A percentile compares a stretch with the other conserved stretches of the same genome.
Evolutionary conservation across 805 yeast species (phyloP).

Genomic region (Ogataea chonburiensis): DNA sequence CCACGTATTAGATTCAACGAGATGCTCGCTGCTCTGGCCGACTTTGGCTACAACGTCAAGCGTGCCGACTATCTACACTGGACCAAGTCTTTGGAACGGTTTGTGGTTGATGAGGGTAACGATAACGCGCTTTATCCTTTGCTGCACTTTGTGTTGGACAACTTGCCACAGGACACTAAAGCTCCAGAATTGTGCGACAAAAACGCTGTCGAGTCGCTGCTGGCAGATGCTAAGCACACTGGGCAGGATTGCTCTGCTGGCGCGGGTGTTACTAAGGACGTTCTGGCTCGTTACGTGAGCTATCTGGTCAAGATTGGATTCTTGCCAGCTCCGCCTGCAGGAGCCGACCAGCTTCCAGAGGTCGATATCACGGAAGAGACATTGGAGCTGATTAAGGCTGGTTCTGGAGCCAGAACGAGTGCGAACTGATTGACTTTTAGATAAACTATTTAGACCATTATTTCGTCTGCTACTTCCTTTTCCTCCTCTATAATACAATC

Average conservation of each 20-base stretch:
- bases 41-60: slow-evolving; percentile 70
- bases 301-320: slow-evolving; percentile 81
- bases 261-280: slow-evolving; percentile 65
- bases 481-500: slow-evolving; percentile 76
- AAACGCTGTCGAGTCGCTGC: slow-evolving; percentile 73
- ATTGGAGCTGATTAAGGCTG: slow-evolving; percentile 53
- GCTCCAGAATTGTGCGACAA: slow-evolving; percentile 94
- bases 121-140: slow-evolving; percentile 92
- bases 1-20: slow-evolving; percentile 84
- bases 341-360: slow-evolving; percentile 53
- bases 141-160: slow-evolving; percentile 89
- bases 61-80: slow-evolving; percentile 71
- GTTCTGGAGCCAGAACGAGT: slow-evolving; percentile 76
- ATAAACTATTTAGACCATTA: slow-evolving; percentile 8
- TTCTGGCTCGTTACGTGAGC: slow-evolving; percentile 73
- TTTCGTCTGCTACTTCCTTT: slow-evolving; percentile 25
- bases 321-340: slow-evolving; percentile 49
- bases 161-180: slow-evolving; percentile 84
- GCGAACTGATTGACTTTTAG: slow-evolving; percentile 34
- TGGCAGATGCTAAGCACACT: slow-evolving; percentile 53
- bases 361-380: slow-evolving; percentile 56
- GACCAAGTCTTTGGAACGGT: slow-evolving; percentile 73
- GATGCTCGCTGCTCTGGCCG: slow-evolving; percentile 61
- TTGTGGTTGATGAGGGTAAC: slow-evolving; percentile 67
- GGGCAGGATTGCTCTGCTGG: slow-evolving; percentile 70